Conservation (phyloP, 345 rosid species). For the Brassica napus region DNA sequence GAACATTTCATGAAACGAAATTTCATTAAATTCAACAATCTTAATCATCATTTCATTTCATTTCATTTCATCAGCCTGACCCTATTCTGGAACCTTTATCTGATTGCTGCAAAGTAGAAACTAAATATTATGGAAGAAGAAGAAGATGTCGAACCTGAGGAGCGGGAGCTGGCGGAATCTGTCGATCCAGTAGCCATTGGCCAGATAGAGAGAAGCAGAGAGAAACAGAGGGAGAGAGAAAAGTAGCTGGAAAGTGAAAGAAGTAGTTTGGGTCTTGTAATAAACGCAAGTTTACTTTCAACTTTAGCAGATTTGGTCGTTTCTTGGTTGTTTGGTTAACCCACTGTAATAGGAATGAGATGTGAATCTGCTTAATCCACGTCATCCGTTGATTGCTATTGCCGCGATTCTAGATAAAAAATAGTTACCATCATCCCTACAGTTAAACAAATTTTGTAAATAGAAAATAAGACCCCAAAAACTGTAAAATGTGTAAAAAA, state of each 20-base stretch:
- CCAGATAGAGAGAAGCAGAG: constrained; percentile 8
- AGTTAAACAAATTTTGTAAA: neutral
- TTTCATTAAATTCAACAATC: constrained; percentile 5
- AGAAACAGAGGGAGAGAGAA: neutral
- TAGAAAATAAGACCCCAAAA: neutral
- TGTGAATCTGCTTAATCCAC: constrained; percentile 26
- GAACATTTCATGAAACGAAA: neutral
- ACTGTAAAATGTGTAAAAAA: neutral
- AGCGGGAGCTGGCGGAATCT: constrained; percentile 21
- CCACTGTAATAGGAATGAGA: constrained; percentile 9
- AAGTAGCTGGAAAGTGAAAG: constrained; percentile 12
- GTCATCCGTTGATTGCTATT: constrained; percentile 2
- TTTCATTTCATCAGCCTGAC: neutral
- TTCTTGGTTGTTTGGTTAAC: constrained; percentile 9
- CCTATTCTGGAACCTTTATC: neutral
- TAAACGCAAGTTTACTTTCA: constrained; percentile 9
- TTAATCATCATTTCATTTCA: constrained; percentile 25
- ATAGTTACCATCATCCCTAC: neutral
- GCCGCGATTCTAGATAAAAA: neutral
- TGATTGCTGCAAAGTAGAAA: neutral
- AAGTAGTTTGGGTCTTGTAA: constrained; percentile 3
- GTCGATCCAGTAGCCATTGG: constrained; percentile 33
- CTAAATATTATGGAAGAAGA: neutral
- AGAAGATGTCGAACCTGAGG: constrained; percentile 28
- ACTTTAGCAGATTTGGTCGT: constrained; percentile 17